Percentiles rank a stretch among this genome's conserved stretches.
These are phyloP conservation scores for Proliferodiscus dingleyae DNA, from an alignment of 2,329 filamentous ascomycete species.

Conservation along the genomic window DNA sequence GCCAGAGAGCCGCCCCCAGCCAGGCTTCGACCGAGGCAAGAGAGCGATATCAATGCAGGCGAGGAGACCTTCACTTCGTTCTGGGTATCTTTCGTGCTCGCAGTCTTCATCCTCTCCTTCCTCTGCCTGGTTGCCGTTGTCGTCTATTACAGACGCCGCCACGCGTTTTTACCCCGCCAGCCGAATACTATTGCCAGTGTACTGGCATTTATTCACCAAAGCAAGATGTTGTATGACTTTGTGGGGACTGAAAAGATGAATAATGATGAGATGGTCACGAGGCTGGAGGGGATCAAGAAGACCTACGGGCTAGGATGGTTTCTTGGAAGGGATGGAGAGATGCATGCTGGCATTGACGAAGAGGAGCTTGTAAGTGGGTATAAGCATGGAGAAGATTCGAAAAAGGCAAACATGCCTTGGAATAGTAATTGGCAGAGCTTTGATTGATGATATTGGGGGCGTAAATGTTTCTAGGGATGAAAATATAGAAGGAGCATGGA, in stretches of 20 bases:
- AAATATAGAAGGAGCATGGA: not conserved
- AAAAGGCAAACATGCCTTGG: conserved; percentile 30
- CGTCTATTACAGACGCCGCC: conserved; percentile 58
- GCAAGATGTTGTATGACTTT: conserved; percentile 73
- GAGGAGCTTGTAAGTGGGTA: conserved; percentile 65
- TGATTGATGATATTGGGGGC: conserved; percentile 5
- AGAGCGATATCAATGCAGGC: conserved; percentile 40
- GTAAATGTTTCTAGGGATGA: not conserved
- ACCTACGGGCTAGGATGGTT: conserved; percentile 77
- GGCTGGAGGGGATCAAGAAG: conserved; percentile 56
- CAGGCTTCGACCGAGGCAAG: not conserved
- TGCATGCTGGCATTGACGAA: conserved; percentile 73
- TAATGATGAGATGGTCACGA: conserved; percentile 55
- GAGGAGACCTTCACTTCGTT: conserved; percentile 61
- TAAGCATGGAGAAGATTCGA: conserved; percentile 44
- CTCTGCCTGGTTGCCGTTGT: conserved; percentile 54
- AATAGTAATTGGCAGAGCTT: conserved; percentile 27
- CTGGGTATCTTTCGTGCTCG: conserved; percentile 58
- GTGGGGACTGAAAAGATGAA: conserved; percentile 57
- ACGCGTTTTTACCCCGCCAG: conserved; percentile 71
- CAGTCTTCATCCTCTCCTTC: conserved; percentile 53
- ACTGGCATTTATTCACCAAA: conserved; percentile 73
- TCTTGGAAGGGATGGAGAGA: conserved; percentile 63
- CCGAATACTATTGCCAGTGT: conserved; percentile 74
- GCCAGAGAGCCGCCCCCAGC: conserved; percentile 29